Evolutionary conservation across 129 eudicot genomes (phyloP).

Genomic region (Saposhnikovia divaricata): DNA sequence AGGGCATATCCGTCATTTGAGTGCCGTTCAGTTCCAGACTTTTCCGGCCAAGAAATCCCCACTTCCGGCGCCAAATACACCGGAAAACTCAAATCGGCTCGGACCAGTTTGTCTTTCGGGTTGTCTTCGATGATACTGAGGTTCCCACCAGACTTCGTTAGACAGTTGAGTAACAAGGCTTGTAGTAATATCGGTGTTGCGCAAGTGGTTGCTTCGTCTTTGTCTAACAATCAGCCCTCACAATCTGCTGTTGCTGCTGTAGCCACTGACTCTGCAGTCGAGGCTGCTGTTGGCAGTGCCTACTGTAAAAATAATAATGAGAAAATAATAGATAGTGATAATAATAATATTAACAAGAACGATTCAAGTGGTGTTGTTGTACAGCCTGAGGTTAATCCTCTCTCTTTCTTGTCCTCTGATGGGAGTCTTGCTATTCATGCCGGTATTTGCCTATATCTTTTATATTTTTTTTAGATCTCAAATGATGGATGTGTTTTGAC

Average conservation of each 20-base stretch:
- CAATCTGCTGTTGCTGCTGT: constrained; percentile 20
- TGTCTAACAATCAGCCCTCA: constrained; percentile 57
- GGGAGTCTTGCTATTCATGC: constrained; percentile 97
- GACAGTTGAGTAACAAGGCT: constrained; percentile 90
- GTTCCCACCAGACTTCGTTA: constrained; percentile 81
- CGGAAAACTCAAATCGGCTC: constrained; percentile 13
- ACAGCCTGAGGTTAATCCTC: constrained; percentile 39
- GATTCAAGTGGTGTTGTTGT: constrained; percentile 17
- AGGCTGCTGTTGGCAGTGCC: constrained; percentile 20
- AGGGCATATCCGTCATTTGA: constrained; percentile 45
- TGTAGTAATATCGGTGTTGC: constrained; percentile 97
- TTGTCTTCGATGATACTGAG: constrained; percentile 55
- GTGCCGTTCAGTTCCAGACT: constrained; percentile 61
- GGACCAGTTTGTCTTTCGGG: constrained; percentile 26
- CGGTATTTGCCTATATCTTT: constrained; percentile 19
- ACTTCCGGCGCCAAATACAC: constrained; percentile 22
- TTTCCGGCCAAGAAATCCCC: constrained; percentile 36
- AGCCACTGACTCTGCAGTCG: constrained; percentile 20
- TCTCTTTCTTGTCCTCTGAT: constrained; percentile 53
- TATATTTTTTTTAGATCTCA: too few species aligned
- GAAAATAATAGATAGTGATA: constrained; percentile 1
- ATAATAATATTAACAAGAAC: not conserved
- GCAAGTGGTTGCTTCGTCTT: constrained; percentile 87
- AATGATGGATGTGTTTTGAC: not conserved
- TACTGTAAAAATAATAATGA: constrained; percentile 12